Conservation (phyloP, 2,329 filamentous ascomycete species). For the Madurella mycetomatis region DNA sequence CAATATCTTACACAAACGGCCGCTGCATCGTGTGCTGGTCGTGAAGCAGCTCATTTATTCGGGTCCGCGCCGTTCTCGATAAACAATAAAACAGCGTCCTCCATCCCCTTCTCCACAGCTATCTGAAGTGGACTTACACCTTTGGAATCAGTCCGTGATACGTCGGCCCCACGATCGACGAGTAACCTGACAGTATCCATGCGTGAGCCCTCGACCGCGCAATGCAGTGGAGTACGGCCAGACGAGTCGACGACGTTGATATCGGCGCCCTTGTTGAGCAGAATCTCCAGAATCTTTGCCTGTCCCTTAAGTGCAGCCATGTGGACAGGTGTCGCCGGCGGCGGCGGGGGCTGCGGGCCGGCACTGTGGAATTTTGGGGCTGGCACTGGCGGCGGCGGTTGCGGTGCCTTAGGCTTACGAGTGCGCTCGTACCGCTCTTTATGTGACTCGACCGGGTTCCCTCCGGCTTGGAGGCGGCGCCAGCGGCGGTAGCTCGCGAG, state of each 20-base stretch:
- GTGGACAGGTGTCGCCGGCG: constrained; percentile 19
- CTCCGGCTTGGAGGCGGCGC: constrained; percentile 16
- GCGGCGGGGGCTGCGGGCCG: constrained; percentile 8
- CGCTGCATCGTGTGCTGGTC: not conserved
- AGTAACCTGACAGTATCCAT: constrained; percentile 18
- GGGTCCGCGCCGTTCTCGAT: constrained; percentile 24
- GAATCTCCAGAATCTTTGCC: constrained; percentile 20
- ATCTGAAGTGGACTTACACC: constrained; percentile 18
- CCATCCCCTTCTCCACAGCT: constrained; percentile 23
- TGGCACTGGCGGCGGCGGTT: constrained; percentile 14
- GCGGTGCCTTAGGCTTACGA: not conserved
- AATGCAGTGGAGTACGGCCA: constrained; percentile 23
- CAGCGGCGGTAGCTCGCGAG: constrained; percentile 23
- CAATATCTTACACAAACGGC: no score
- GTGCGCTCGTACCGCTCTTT: constrained; percentile 14
- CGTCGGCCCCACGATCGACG: constrained; percentile 17
- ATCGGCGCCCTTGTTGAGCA: constrained; percentile 21
- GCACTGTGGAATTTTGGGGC: constrained; percentile 17
- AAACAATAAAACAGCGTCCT: constrained; percentile 22
- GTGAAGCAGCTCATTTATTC: constrained; percentile 7
- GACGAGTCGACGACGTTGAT: constrained; percentile 17
- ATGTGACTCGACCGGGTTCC: constrained; percentile 9
- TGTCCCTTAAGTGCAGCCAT: constrained; percentile 23
- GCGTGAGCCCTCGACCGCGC: constrained; percentile 17
- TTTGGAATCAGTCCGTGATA: constrained; percentile 10